phyloP scores from a whole-genome alignment of 129 eudicot genomes.

The Heracleum sosnowskyi region DNA sequence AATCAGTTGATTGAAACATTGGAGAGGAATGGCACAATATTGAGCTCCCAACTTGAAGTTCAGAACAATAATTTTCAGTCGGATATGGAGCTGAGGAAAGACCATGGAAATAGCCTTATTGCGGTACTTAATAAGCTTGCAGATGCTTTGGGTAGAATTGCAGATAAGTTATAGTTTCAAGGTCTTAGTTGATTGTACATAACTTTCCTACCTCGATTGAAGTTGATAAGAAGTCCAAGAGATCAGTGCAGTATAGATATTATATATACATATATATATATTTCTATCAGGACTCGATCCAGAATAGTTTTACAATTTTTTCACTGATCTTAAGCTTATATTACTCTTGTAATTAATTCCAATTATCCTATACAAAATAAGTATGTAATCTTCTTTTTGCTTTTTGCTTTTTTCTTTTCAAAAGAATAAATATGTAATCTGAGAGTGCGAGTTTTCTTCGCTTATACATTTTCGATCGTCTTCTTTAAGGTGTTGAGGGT shows the following conservation, averaged over 20 bases:
- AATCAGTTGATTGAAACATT: constrained; percentile 47
- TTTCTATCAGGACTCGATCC: not conserved
- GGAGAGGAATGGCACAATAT: constrained; percentile 64
- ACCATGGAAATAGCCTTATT: constrained; percentile 49
- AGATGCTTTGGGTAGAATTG: constrained; percentile 82
- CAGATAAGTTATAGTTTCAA: constrained; percentile 70
- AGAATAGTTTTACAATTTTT: not conserved
- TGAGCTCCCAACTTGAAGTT: constrained; percentile 71
- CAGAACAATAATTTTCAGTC: constrained; percentile 55
- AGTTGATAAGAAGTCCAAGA: constrained; percentile 10
- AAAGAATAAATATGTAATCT: constrained; percentile 1
- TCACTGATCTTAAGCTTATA: constrained; percentile 8
- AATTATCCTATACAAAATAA: constrained; percentile 10
- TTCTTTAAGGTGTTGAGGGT: not conserved
- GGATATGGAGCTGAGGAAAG: constrained; percentile 71
- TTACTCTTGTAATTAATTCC: constrained; percentile 8
- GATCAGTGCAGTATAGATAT: constrained; percentile 11
- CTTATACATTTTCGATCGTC: not conserved
- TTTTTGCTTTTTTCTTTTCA: too few relatives aligned
- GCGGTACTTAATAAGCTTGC: constrained; percentile 75
- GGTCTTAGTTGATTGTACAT: constrained; percentile 23
- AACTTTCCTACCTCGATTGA: constrained; percentile 5
- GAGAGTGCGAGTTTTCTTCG: constrained; percentile 10
- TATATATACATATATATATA: not conserved
- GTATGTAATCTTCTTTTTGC: not conserved